Conservation (phyloP, 345 rosid species). For the Raphanus sativus region DNA sequence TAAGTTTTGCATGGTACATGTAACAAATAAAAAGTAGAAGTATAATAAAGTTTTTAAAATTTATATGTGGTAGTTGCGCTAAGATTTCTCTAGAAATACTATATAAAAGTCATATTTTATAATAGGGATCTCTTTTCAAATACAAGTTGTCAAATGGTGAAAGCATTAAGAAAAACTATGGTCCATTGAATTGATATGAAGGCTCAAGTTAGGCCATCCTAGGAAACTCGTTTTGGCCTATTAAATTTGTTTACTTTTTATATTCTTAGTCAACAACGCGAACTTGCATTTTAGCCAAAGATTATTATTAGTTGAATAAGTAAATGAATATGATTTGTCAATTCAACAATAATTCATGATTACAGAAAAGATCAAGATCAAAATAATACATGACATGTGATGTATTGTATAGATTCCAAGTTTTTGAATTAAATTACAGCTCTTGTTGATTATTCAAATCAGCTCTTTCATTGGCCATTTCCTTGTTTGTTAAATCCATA, state of each 20-base stretch:
- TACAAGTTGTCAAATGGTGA: not conserved
- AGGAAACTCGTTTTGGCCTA: not conserved
- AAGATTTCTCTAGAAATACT: not conserved
- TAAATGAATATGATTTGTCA: constrained; percentile 10
- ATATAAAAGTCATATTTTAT: not conserved
- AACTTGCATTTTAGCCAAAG: constrained; percentile 13
- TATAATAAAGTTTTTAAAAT: not conserved
- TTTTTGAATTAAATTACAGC: not conserved
- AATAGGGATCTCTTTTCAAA: not conserved
- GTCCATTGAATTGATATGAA: not conserved
- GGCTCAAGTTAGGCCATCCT: not conserved
- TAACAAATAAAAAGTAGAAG: not conserved
- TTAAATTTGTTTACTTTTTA: constrained; percentile 5
- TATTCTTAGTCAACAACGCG: constrained; percentile 24
- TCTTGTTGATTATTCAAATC: not conserved
- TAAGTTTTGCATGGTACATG: not conserved
- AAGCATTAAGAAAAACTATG: not conserved
- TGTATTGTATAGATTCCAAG: constrained; percentile 11
- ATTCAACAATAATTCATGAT: not conserved
- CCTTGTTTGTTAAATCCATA: not conserved
- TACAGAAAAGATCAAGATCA: not conserved
- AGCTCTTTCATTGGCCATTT: constrained; percentile 14
- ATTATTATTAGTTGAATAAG: not conserved
- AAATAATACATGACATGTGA: constrained; percentile 21
- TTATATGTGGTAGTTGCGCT: not conserved